Percentiles rank a stretch among this genome's conserved stretches.
These are phyloP conservation scores for Hyphopichia homilentoma DNA, from an alignment of 805 yeast species.

Conservation along the genomic window DNA sequence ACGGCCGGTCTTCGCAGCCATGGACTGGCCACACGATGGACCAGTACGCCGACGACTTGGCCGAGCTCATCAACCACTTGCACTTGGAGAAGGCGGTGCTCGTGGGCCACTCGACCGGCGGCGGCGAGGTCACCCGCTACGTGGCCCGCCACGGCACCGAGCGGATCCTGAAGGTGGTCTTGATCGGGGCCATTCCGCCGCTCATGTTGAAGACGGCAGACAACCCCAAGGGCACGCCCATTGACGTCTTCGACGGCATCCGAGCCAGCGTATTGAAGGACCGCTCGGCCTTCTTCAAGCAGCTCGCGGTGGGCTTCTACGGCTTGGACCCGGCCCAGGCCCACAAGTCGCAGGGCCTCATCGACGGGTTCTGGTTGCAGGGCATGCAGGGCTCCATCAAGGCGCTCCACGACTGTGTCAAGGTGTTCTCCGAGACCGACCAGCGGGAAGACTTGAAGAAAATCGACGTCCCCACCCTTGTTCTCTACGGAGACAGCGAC, in stretches of 20 bases:
- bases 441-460: slow-evolving; percentile 10
- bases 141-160: slow-evolving; percentile 10
- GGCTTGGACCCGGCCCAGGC: slow-evolving; percentile 8
- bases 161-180: slow-evolving; percentile 10
- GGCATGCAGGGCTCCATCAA: slow-evolving; percentile 15
- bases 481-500: slow-evolving; percentile 11
- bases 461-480: slow-evolving; percentile 11
- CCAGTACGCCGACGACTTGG: slow-evolving; percentile 16
- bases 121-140: slow-evolving; percentile 14
- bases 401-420: slow-evolving; percentile 11
- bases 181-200: slow-evolving; percentile 15
- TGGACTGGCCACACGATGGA: slow-evolving; percentile 14
- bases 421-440: slow-evolving; percentile 13
- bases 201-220: slow-evolving; percentile 9
- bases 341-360: slow-evolving; percentile 7
- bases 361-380: slow-evolving; percentile 12
- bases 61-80: slow-evolving; percentile 12
- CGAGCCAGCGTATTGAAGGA: slow-evolving; percentile 10
- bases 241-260: slow-evolving; percentile 11
- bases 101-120: slow-evolving; percentile 16
- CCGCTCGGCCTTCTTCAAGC: slow-evolving; percentile 12
- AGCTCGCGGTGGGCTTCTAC: slow-evolving; percentile 10
- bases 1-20: slow-evolving; percentile 15
- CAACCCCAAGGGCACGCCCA: slow-evolving; percentile 10
- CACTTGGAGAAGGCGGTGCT: slow-evolving; percentile 10